phyloP scores from a whole-genome alignment of 2,329 filamentous ascomycete species.

The Exophiala calicioides region DNA sequence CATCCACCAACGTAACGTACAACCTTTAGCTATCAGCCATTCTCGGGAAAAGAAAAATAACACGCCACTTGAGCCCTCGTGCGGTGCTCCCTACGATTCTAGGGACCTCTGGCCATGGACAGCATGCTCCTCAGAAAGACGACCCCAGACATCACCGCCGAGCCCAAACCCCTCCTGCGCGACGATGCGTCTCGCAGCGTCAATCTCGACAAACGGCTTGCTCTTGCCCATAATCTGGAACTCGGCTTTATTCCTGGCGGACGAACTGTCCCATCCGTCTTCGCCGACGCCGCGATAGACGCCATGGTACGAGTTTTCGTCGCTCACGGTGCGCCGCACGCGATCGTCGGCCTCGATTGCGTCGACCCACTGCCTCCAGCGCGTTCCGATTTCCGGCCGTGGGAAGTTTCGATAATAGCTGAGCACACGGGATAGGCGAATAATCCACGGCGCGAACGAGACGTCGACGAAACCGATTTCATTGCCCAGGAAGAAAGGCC shows the following conservation, averaged over 20 bases:
- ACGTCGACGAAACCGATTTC: constrained; percentile 68
- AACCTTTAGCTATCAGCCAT: too few species aligned
- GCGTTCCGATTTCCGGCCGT: constrained; percentile 60
- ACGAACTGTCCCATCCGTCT: constrained; percentile 24
- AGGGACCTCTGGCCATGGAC: constrained; percentile 1
- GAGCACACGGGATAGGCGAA: constrained; percentile 67
- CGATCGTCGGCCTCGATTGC: constrained; percentile 67
- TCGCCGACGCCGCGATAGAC: constrained; percentile 30
- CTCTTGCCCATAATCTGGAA: too few species aligned
- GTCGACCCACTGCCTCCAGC: constrained; percentile 70
- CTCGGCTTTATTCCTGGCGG: constrained; percentile 1
- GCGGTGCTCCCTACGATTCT: too few species aligned
- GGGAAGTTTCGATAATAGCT: constrained; percentile 67
- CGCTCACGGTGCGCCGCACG: constrained; percentile 67
- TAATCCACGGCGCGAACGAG: constrained; percentile 72
- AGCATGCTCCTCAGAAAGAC: constrained; percentile 20
- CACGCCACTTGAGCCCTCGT: too few species aligned
- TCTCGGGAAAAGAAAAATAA: too few species aligned
- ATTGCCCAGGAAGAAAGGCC: constrained; percentile 68
- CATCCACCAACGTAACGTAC: too few species aligned
- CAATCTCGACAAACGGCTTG: constrained; percentile 27
- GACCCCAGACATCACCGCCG: constrained; percentile 28
- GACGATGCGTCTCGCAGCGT: constrained; percentile 27
- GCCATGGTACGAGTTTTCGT: constrained; percentile 59
- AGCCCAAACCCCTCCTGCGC: constrained; percentile 29